These are phyloP conservation scores for Pythium scleroteichum DNA, from an alignment of 352 stramenopile species.

Conservation along the genomic window DNA sequence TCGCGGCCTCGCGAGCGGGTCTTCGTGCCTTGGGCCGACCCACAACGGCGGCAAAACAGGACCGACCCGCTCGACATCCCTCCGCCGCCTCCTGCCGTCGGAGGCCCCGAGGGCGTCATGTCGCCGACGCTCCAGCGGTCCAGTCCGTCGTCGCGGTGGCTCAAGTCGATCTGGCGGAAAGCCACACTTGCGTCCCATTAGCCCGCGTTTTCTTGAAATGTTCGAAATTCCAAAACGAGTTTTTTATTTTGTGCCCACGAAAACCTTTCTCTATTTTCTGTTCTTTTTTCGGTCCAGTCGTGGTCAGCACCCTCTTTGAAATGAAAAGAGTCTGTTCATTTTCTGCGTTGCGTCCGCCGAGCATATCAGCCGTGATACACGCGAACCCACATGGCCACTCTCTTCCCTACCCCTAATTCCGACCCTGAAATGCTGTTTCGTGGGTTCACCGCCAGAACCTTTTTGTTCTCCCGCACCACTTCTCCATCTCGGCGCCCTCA, in stretches of 20 bases:
- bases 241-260: too few relatives aligned
- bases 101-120: background rate
- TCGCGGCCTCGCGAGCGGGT: slow-evolving; percentile 11
- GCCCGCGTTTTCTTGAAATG: background rate
- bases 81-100: background rate
- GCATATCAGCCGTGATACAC: too few relatives aligned
- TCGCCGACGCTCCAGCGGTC: background rate
- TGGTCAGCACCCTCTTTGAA: too few relatives aligned
- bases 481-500: background rate
- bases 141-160: background rate
- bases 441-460: too few relatives aligned
- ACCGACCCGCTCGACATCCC: background rate
- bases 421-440: too few relatives aligned
- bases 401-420: too few relatives aligned
- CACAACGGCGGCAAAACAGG: background rate
- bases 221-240: background rate
- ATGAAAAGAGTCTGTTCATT: too few relatives aligned
- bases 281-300: too few relatives aligned
- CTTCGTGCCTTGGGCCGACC: slow-evolving; percentile 14
- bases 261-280: background rate
- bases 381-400: too few relatives aligned
- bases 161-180: slow-evolving; percentile 1
- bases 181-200: background rate
- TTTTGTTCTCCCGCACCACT: too few relatives aligned
- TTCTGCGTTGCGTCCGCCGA: too few relatives aligned